A percentile compares a stretch with the other conserved stretches of the same genome.
Evolutionary conservation across 805 yeast species (phyloP).

Genomic region (Nematodospora valgi): DNA sequence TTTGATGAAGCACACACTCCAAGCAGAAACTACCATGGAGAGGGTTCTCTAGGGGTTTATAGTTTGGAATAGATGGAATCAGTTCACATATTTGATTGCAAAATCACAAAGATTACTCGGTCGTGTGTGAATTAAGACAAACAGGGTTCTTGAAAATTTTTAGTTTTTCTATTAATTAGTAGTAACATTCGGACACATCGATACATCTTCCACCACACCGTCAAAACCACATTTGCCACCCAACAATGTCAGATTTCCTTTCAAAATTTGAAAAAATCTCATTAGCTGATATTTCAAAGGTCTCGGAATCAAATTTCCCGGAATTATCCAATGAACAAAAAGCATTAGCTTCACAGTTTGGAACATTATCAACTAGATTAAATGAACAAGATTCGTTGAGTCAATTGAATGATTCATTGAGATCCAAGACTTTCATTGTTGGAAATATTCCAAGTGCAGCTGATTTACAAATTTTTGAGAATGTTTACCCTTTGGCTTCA

Average conservation of each 20-base stretch:
- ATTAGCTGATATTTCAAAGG: slow-evolving; percentile 21
- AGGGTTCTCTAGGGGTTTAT: too few species aligned
- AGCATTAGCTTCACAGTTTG: slow-evolving; percentile 79
- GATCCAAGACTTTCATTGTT: slow-evolving; percentile 64
- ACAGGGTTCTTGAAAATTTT: too few species aligned
- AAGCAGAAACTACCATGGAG: too few species aligned
- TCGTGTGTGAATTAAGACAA: too few species aligned
- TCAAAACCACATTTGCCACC: too few species aligned
- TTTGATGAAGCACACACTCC: too few species aligned
- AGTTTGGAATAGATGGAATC: too few species aligned
- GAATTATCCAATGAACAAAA: slow-evolving; percentile 45
- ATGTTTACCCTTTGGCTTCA: slow-evolving; percentile 58
- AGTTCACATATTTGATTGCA: too few species aligned
- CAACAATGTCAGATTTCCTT: slow-evolving; percentile 31
- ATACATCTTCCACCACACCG: too few species aligned
- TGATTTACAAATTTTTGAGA: slow-evolving; percentile 70
- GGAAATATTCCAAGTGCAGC: slow-evolving; percentile 64
- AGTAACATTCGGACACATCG: too few species aligned
- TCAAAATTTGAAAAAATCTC: slow-evolving; percentile 27
- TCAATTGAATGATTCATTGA: slow-evolving; percentile 65
- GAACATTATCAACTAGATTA: slow-evolving; percentile 63
- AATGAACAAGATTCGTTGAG: slow-evolving; percentile 40
- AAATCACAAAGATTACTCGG: too few species aligned
- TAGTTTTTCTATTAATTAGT: too few species aligned
- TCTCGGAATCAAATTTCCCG: slow-evolving; percentile 21